Base-by-base conservation (phyloP, 768 basidiomycete species). In the Pholiota molesta region DNA sequence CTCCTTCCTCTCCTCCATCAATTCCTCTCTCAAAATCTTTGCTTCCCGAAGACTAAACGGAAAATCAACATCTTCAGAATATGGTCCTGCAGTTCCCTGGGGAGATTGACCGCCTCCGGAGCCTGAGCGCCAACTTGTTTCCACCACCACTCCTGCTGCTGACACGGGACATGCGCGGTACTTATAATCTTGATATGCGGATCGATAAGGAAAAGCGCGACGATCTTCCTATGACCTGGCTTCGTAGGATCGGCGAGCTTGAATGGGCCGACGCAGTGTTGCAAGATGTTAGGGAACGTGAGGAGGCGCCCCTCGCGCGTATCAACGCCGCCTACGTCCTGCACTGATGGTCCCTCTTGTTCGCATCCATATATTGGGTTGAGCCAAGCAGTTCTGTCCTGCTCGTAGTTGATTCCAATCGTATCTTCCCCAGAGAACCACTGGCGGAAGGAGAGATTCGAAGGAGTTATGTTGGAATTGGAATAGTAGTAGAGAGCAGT, bases 171-270 rank as follows among this genome's bases (percentile, higher is more conserved):
- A 51, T 74, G 61, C 26, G 71, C 70, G 1, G 74, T 71, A 31
- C 72, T 74, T 37, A 71, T 68, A 17, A 76, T 65, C 31, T 61
- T 67, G 35, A 72, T 62, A 35, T 72, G 66, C 1, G 75, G 76
- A 55, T 80, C 77, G 44, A 80, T 73, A 19, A 81, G 75, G 69
- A 79, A 80, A n/a, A 82, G 73, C 3, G 76, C 77, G 7, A 81
- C 65, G 39, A 82, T 79, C 65, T 79, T 82, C 45, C 79, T 73
- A 59, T 79, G 73, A 1, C 79, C 81, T 6, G 78, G 77, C 59
- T 75, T 77, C 13, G 74, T 71, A 1, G 68, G 65, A 62, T 82
- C 78, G 9, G 59, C 65, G 11, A 81, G 73, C 49, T 67, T 60
- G 67, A 81, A 82, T 17, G 78, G 72, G 37, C 64, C 62, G 4